These are phyloP conservation scores for Bathelium albidoporum DNA, from an alignment of 495 filamentous ascomycete genomes.

Conservation along the genomic window DNA sequence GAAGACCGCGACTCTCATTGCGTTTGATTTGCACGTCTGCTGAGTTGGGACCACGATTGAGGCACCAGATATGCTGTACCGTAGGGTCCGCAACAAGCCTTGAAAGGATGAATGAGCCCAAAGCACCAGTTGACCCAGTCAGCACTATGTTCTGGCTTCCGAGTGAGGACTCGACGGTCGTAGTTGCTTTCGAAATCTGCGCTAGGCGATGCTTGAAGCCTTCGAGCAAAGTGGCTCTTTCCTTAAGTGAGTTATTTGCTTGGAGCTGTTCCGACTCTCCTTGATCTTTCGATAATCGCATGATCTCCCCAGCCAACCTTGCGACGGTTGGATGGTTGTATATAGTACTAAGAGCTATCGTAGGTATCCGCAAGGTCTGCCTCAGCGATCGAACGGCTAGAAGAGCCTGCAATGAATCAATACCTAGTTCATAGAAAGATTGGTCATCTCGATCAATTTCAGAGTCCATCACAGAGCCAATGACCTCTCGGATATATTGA, in stretches of 20 bases:
- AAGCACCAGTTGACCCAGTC: background rate
- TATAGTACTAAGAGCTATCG: background rate
- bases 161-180: background rate
- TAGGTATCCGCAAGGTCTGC: background rate
- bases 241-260: background rate
- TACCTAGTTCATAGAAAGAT: background rate
- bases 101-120: background rate
- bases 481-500: background rate
- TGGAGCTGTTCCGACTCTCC: background rate
- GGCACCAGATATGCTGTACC: background rate
- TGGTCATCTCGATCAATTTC: background rate
- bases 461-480: background rate
- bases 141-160: background rate
- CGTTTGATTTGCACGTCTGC: background rate
- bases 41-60: background rate
- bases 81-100: background rate
- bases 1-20: background rate
- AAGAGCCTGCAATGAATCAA: conserved; percentile 7
- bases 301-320: background rate
- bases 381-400: background rate
- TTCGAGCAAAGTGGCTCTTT: background rate
- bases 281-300: background rate
- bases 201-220: background rate
- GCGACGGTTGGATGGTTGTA: background rate
- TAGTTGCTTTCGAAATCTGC: background rate